phyloP scores from a whole-genome alignment of 768 basidiomycete genomes.

The Infundibulicybe gibba region DNA sequence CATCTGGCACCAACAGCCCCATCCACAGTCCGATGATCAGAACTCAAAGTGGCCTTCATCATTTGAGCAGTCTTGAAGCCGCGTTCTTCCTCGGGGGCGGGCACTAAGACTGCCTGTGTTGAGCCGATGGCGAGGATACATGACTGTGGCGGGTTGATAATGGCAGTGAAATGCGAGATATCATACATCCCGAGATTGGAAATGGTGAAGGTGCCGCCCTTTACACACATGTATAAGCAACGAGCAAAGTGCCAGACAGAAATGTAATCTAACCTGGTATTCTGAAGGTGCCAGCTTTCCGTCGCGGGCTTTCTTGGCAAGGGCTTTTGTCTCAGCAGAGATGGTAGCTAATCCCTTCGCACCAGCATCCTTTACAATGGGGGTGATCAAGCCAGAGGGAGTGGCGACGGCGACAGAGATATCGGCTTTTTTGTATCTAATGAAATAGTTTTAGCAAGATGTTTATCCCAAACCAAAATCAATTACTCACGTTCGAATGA shows the following conservation, averaged over 20 bases:
- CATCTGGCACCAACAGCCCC: slow-evolving; percentile 94
- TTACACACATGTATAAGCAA: slow-evolving; percentile 1
- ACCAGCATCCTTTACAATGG: slow-evolving; percentile 92
- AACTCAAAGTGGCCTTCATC: slow-evolving; percentile 96
- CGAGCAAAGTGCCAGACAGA: slow-evolving; percentile 5
- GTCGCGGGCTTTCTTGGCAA: slow-evolving; percentile 95
- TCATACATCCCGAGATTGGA: slow-evolving; percentile 99
- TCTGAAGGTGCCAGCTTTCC: slow-evolving; percentile 93
- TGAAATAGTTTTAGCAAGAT: slow-evolving; percentile 2
- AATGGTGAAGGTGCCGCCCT: slow-evolving; percentile 98
- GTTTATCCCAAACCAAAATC: background rate
- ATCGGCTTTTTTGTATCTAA: slow-evolving; percentile 93
- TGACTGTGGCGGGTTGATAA: slow-evolving; percentile 98
- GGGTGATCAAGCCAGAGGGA: slow-evolving; percentile 93
- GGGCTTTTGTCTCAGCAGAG: slow-evolving; percentile 85
- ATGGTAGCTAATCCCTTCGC: slow-evolving; percentile 91
- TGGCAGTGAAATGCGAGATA: slow-evolving; percentile 93
- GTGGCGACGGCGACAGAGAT: slow-evolving; percentile 98
- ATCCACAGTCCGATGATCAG: slow-evolving; percentile 94
- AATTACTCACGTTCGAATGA: slow-evolving; percentile 84
- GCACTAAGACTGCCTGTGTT: slow-evolving; percentile 81
- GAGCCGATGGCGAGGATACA: slow-evolving; percentile 96
- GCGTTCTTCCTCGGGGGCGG: slow-evolving; percentile 85
- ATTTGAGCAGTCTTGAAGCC: slow-evolving; percentile 91
- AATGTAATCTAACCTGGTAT: slow-evolving; percentile 68